Base-by-base conservation (phyloP, 345 rosid species). In the Laguncularia racemosa region DNA sequence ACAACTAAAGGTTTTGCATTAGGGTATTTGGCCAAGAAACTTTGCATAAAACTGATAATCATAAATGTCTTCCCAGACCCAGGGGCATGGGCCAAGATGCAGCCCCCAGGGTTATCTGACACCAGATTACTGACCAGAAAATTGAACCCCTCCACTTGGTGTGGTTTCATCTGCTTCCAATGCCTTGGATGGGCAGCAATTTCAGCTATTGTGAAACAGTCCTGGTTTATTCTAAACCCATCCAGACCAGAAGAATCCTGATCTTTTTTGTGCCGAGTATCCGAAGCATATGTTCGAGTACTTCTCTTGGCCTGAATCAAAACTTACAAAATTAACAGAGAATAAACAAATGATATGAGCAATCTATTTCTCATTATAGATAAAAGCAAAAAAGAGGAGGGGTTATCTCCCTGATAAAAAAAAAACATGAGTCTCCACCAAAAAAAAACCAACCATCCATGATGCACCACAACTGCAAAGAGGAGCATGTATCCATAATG, bases 1-100 rank as follows among this genome's bases (percentile, higher is more conserved):
- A 89, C 79, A 11, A 86, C 91, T 44, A 92, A 67, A 2, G 96
- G 95, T 56, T 81, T 89, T 44, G 91, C 96, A 23, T 78, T 69
- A 9, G 95, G 89, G 74, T 84, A 73, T 63, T 77, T 86, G 48
- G 91, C 96, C 59, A 93, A 76, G 66, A 93, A 93, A 66, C 95
- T 89, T 50, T 86, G 97, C 73, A 93, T 67, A 65, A 89, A 89
- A 67, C 97, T 89, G 38, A 93, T 89, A 16, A 89, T 79, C 76
- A 92, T 83, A 53, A 92, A 92, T 10, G 99, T 89, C 72, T 92
- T 89, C 28, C 97, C 99, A 12, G 99, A 92, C 44, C 99, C 99
- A 12, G 97, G 99, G 13, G 97, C 95, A 78, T 92, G 96, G 46
- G 99, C 99, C 75, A 92, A 53, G 62, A 92, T 86, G 71, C 97